phyloP scores from a whole-genome alignment of 768 basidiomycete species.

The Tricholomella constricta region DNA sequence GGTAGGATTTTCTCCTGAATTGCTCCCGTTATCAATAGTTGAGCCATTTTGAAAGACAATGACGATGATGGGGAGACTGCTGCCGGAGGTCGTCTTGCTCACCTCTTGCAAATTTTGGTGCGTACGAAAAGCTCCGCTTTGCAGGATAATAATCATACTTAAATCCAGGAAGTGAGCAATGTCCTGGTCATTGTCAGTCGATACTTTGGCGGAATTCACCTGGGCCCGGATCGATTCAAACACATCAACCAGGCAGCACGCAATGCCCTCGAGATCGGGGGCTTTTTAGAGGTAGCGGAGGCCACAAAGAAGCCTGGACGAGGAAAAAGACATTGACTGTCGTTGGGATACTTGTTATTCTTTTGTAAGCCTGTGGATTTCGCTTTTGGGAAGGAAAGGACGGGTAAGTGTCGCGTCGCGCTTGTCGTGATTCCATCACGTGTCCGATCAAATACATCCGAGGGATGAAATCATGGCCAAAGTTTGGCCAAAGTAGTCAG shows the following conservation, averaged over 20 bases:
- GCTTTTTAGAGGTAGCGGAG: slow-evolving; percentile 68
- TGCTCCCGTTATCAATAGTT: neutral
- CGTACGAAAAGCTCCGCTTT: slow-evolving; percentile 17
- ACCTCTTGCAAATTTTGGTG: slow-evolving; percentile 87
- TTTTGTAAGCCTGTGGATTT: neutral
- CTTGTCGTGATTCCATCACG: slow-evolving; percentile 6
- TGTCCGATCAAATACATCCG: slow-evolving; percentile 3
- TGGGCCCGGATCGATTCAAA: slow-evolving; percentile 87
- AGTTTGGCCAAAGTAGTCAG: slow-evolving; percentile 1
- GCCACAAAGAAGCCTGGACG: slow-evolving; percentile 32
- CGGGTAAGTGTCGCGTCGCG: no score
- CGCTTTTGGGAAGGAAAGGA: no score
- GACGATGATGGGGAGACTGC: slow-evolving; percentile 95
- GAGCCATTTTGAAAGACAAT: slow-evolving; percentile 58
- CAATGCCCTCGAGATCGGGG: slow-evolving; percentile 85
- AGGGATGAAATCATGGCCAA: neutral
- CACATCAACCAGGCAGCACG: slow-evolving; percentile 96
- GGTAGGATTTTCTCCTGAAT: slow-evolving; percentile 39
- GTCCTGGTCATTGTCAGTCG: slow-evolving; percentile 92
- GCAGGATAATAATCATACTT: neutral
- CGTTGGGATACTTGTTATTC: neutral
- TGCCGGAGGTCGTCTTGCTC: slow-evolving; percentile 87
- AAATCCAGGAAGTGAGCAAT: slow-evolving; percentile 70
- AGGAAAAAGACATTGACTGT: slow-evolving; percentile 19
- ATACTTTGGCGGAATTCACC: slow-evolving; percentile 89